phyloP scores from a whole-genome alignment of 495 filamentous ascomycete species.

The Trichoderma orchidacearum region DNA sequence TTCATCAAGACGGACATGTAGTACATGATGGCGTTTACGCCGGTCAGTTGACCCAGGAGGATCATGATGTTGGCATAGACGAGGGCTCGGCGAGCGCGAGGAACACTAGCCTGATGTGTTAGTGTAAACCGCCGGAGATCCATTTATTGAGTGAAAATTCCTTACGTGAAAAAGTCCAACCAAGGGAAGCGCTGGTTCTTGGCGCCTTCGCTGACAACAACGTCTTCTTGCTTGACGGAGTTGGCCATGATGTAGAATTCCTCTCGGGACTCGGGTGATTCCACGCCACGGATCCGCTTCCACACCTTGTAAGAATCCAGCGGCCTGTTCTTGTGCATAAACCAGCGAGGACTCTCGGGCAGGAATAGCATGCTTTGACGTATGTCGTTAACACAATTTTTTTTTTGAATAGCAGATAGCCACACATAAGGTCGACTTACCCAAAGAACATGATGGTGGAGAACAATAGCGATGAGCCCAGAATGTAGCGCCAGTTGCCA shows the following conservation, averaged over 20 bases:
- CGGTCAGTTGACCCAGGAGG: constrained; percentile 47
- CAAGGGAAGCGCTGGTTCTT: constrained; percentile 34
- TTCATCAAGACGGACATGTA: constrained; percentile 46
- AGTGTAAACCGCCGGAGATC: too few species aligned
- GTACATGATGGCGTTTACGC: constrained; percentile 50
- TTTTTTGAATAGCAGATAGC: neutral
- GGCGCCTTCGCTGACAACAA: constrained; percentile 5
- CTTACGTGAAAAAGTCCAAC: constrained; percentile 45
- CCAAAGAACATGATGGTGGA: constrained; percentile 39
- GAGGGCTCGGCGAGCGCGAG: constrained; percentile 43
- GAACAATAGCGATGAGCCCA: constrained; percentile 50
- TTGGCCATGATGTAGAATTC: constrained; percentile 51
- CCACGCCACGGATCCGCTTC: constrained; percentile 44
- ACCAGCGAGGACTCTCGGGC: constrained; percentile 41
- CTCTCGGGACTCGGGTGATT: constrained; percentile 30
- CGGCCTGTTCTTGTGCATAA: constrained; percentile 38
- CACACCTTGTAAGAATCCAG: constrained; percentile 43
- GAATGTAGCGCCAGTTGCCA: constrained; percentile 51
- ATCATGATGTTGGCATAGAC: constrained; percentile 51
- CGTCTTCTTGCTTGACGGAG: constrained; percentile 32
- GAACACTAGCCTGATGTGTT: constrained; percentile 11
- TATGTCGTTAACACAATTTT: neutral
- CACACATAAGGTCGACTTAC: neutral
- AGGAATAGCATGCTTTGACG: constrained; percentile 40
- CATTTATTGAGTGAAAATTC: too few species aligned